Base-by-base conservation (phyloP, 225 moss, liverwort and hornwort genomes). In the Neckera pumila region DNA sequence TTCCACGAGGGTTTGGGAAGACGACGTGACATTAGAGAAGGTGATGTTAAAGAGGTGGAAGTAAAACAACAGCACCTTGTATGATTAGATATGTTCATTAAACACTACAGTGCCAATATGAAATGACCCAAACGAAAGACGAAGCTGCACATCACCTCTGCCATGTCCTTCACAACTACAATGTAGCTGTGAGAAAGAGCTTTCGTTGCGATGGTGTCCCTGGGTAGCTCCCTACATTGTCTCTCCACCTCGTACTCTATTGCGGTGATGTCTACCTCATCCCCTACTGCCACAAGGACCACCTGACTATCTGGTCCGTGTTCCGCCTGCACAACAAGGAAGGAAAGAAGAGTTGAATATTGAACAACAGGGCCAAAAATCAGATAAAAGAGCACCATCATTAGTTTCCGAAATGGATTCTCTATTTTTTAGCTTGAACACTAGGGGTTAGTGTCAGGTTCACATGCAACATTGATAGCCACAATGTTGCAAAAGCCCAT, bases 241-340 rank as follows among this genome's bases (percentile, higher is more conserved):
- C 72, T 93, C 90, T 96, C 94, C 77, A 99, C 91, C 93, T 99
- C 95, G 73, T 61, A 85, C 88, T 93, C 91, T 82, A 97, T 93
- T 43, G 96, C 91, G 66, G 89, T 60, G 78, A 96, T 91, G 85
- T 97, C 93, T n/a, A 99, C 96, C 42, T 94, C 94, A 45, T 95
- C 92, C 31, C 99, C 96, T 45, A 97, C 96, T 79, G 95, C 97
- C 57, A 97, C 95, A 73, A 99, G 95, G 62, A 99, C 99, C 78
- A 99, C 99, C 88, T 99, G 97, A 91, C 99, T 99, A 92, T 99
- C 99, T 79, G 99, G 97, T 40, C 99, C 97, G 81, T 99, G 99
- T 89, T 99, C 99, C 69, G 99, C 99, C 99, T 99, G 92, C 89
- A 85, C 83, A 45, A 61, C 53, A 86, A 82, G 61, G 71, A 86